phyloP scores from a whole-genome alignment of 2,329 filamentous ascomycete genomes.

The Drechslerella stenobrocha region DNA sequence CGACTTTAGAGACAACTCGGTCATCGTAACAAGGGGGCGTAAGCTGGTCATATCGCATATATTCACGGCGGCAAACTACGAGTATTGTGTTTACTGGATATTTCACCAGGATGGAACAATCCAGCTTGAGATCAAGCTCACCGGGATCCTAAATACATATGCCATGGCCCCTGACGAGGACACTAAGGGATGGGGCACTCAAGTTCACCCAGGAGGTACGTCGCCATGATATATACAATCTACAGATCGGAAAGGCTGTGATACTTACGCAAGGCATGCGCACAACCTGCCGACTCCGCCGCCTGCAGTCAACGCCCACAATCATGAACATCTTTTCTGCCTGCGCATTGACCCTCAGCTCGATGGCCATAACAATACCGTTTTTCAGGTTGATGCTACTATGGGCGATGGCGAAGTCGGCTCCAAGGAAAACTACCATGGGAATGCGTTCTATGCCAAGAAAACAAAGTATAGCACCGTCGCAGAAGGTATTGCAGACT shows the following conservation, averaged over 20 bases:
- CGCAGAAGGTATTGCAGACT: conserved; percentile 72
- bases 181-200: conserved; percentile 82
- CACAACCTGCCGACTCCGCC: background rate
- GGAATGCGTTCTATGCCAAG: conserved; percentile 85
- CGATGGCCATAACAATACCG: conserved; percentile 79
- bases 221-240: background rate
- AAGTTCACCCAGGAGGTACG: conserved; percentile 71
- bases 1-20: conserved; percentile 87
- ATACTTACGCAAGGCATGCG: background rate
- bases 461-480: conserved; percentile 77
- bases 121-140: conserved; percentile 88
- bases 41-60: conserved; percentile 88
- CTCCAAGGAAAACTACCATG: conserved; percentile 79
- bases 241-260: no score
- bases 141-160: conserved; percentile 91
- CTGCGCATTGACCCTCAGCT: conserved; percentile 84
- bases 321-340: conserved; percentile 95
- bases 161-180: conserved; percentile 78
- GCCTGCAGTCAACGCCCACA: conserved; percentile 74
- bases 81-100: conserved; percentile 86
- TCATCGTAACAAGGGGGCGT: conserved; percentile 80
- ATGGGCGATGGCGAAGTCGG: conserved; percentile 73
- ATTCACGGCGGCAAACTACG: conserved; percentile 95
- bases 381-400: conserved; percentile 79
- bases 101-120: conserved; percentile 91